Evolutionary conservation across 441 rosid genomes (phyloP).

Genomic region (Pelargonium australe): DNA sequence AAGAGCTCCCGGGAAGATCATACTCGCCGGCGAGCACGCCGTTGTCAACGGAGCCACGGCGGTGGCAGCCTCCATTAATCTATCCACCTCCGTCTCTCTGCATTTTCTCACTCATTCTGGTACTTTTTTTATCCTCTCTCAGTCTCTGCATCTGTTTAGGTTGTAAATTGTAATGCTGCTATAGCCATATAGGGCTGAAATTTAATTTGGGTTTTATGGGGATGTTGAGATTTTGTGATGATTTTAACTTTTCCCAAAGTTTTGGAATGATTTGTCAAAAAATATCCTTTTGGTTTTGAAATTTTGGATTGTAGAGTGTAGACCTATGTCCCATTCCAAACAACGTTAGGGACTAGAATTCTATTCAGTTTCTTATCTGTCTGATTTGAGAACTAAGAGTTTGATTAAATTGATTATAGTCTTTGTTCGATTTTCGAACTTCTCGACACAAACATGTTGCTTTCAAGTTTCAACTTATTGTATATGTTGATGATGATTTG

Average conservation of each 20-base stretch:
- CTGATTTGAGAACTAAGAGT: not conserved
- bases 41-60: constrained; percentile 94
- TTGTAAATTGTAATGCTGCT: not conserved
- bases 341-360: not conserved
- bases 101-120: constrained; percentile 46
- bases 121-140: constrained; percentile 11
- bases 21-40: constrained; percentile 90
- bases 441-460: not conserved
- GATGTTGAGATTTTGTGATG: not conserved
- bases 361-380: constrained; percentile 1
- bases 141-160: not conserved
- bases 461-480: not conserved
- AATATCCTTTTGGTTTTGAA: not conserved
- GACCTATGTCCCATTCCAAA: not conserved
- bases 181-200: not conserved
- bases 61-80: constrained; percentile 82
- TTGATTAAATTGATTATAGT: not conserved
- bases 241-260: not conserved
- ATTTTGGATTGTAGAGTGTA: not conserved
- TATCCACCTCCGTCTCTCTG: constrained; percentile 56
- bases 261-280: not conserved
- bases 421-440: not conserved
- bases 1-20: constrained; percentile 92
- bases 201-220: constrained; percentile 11
- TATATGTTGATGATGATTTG: not conserved